Conservation (phyloP, 352 stramenopile species). For the Thalassiosira pacifica region DNA sequence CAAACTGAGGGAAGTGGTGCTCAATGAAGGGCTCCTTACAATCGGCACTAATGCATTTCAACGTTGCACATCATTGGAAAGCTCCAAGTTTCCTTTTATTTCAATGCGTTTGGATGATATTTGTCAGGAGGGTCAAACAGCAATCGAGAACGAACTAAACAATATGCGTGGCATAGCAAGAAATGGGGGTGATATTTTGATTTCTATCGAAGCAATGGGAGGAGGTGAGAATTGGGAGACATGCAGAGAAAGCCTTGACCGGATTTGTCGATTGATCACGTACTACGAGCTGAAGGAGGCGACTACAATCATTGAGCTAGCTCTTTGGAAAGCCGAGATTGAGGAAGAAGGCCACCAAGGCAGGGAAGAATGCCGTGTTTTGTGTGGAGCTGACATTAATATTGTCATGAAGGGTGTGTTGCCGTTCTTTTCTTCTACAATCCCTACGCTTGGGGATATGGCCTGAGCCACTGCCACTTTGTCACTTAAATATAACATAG, state of each 20-base stretch:
- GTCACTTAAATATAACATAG: background rate
- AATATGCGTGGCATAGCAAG: background rate
- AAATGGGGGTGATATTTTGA: background rate
- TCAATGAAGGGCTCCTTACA: background rate
- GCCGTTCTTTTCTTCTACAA: too few species aligned
- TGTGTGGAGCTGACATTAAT: too few species aligned
- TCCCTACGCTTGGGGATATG: background rate
- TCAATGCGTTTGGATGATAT: background rate
- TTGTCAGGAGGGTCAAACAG: background rate
- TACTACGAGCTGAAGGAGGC: background rate
- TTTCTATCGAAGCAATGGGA: background rate
- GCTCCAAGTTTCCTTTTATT: background rate
- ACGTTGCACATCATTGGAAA: background rate
- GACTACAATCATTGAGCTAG: too few species aligned
- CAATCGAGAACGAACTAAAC: background rate
- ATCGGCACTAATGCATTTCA: background rate
- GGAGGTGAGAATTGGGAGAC: background rate
- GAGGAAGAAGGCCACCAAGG: background rate
- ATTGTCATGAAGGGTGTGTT: too few species aligned
- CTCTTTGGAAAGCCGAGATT: constrained; percentile 1
- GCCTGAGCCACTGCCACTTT: background rate
- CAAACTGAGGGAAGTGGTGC: too few species aligned
- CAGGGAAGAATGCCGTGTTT: background rate
- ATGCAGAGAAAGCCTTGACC: background rate
- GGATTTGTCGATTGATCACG: background rate